Evolutionary conservation across 2,329 filamentous ascomycete genomes (phyloP).

Genomic region (Ophiostoma triangulosporum): DNA sequence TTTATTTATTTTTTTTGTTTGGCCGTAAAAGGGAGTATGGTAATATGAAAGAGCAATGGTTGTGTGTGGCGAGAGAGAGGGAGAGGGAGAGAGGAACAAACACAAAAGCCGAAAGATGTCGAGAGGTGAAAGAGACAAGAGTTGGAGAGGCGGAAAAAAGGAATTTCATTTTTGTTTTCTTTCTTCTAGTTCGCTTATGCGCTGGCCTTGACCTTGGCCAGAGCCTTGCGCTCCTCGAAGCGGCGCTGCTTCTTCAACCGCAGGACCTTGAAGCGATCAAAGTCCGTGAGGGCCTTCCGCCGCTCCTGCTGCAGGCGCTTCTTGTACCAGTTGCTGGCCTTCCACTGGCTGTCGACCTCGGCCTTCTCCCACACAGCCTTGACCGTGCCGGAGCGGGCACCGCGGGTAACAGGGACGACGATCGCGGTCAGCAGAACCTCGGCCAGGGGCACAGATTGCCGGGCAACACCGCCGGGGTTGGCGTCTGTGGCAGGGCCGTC

Average conservation of each 20-base stretch:
- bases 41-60: not conserved
- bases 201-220: slow-evolving; percentile 80
- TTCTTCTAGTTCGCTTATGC: slow-evolving; percentile 38
- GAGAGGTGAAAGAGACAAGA: not conserved
- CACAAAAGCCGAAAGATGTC: not conserved
- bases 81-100: not conserved
- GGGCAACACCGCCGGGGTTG: slow-evolving; percentile 59
- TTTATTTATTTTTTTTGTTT: slow-evolving; percentile 2
- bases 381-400: slow-evolving; percentile 67
- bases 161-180: not conserved
- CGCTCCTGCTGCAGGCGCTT: slow-evolving; percentile 73
- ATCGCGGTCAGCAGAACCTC: slow-evolving; percentile 81
- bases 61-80: not conserved
- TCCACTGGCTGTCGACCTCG: slow-evolving; percentile 88
- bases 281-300: slow-evolving; percentile 88
- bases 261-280: slow-evolving; percentile 99
- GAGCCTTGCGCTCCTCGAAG: slow-evolving; percentile 93
- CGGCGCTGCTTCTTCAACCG: slow-evolving; percentile 98
- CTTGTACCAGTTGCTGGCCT: slow-evolving; percentile 86
- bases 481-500: slow-evolving; percentile 81
- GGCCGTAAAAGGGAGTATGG: not conserved
- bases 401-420: slow-evolving; percentile 74
- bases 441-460: slow-evolving; percentile 73
- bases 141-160: not conserved
- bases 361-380: slow-evolving; percentile 83